Percentiles rank a stretch among this genome's conserved stretches.
Evolutionary conservation across 805 yeast species (phyloP).

Genomic region (Candida takata): DNA sequence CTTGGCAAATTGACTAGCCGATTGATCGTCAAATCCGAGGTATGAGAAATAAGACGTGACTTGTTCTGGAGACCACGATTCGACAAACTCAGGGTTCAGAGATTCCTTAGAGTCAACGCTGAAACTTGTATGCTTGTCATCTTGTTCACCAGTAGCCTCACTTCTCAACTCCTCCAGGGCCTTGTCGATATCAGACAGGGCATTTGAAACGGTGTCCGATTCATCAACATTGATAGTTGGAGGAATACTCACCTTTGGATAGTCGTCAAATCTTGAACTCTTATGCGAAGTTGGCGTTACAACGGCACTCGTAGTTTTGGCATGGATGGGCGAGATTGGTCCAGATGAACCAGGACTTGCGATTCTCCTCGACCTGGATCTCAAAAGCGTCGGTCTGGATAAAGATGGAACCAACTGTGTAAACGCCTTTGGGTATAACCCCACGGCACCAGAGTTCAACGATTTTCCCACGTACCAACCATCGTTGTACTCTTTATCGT

Average conservation of each 20-base stretch:
- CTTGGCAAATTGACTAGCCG: slow-evolving; percentile 73
- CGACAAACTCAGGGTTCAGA: slow-evolving; percentile 43
- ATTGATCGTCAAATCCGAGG: slow-evolving; percentile 64
- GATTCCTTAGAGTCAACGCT: slow-evolving; percentile 21
- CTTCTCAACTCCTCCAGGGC: slow-evolving; percentile 58
- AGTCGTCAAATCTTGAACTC: slow-evolving; percentile 10
- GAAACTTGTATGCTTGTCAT: slow-evolving; percentile 5
- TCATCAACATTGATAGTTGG: slow-evolving; percentile 4
- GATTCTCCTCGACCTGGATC: slow-evolving; percentile 55
- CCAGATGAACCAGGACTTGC: slow-evolving; percentile 24
- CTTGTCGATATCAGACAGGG: slow-evolving; percentile 63
- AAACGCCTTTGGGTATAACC: slow-evolving; percentile 86
- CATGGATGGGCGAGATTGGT: slow-evolving; percentile 12
- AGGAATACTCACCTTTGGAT: not conserved
- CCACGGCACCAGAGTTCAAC: slow-evolving; percentile 63
- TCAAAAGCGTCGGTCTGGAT: slow-evolving; percentile 36
- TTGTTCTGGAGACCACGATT: slow-evolving; percentile 78
- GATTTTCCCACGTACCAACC: slow-evolving; percentile 97
- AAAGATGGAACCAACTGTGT: slow-evolving; percentile 47
- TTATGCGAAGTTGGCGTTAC: slow-evolving; percentile 13
- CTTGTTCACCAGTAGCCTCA: slow-evolving; percentile 18
- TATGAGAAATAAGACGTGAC: slow-evolving; percentile 71
- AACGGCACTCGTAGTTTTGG: slow-evolving; percentile 5
- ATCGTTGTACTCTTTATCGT: slow-evolving; percentile 88
- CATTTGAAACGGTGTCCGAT: slow-evolving; percentile 5